Base-by-base conservation (phyloP, 371 early-diverging fungal genomes). In the Ordospora pajunii region DNA sequence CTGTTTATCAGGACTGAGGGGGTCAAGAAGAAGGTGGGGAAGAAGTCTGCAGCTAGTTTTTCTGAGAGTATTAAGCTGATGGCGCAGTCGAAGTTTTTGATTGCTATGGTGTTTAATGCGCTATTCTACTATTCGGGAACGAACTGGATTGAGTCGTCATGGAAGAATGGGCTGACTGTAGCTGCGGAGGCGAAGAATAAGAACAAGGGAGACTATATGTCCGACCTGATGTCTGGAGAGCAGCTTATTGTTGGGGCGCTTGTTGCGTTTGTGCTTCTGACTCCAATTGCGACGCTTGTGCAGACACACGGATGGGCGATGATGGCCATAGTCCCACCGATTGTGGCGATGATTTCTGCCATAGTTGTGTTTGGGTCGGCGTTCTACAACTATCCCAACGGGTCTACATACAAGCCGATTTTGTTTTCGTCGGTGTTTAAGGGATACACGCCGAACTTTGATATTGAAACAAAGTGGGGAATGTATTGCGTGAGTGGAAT, bases 261-360 rank as follows among this genome's bases (percentile, higher is more conserved):
- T 27, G 76, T 77, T 17, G 76, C 77, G 37, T 17, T 76, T 27
- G 23, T 82, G 9, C 51, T 82, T 7, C 21, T 82, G 22, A 72
- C 79, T 12, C 79, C 82, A 32, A 65, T 82, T 32, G 70, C 76
- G 49, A 52, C 42, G 21, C 68, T 82, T 22, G 77, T 82, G 12
- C 67, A 77, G 49, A 79, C 67, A 32, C 67, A 78, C 51, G 82
- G 82, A 44, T 82, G 79, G 79, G 45, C 75, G 21, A 62, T 54
- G 11, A 65, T 82, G 11, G 82, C 78, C 11, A 73, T 79, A 19
- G 49, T 82, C 17, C 69, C 80, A 12, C 82, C 82, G 9, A 51
- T 82, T 12, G n/a, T 75, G n/a, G 66, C 79, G 37, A 12, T 79
- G 17, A 52, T 78, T 14, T 66, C 70, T 44, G 42, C 67, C 11